phyloP scores from a whole-genome alignment of 2,329 filamentous ascomycete species.

The Diaporthe sp. region DNA sequence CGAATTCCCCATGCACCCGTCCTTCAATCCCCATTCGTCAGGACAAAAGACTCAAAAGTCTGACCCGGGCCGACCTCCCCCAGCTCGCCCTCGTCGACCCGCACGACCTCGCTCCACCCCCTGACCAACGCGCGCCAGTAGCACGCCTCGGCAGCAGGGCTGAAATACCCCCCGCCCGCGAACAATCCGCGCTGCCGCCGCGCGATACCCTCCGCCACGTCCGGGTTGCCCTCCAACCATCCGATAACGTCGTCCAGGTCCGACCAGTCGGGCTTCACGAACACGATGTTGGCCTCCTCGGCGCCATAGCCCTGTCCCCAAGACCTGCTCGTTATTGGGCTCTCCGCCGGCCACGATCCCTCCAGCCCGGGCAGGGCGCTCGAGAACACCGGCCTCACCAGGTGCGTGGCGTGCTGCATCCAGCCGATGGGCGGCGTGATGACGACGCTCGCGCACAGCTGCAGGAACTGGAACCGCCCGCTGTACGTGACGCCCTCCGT shows the following conservation, averaged over 20 bases:
- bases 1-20: background rate
- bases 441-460: constrained; percentile 59
- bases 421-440: constrained; percentile 59
- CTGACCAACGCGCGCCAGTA: constrained; percentile 62
- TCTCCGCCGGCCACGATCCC: constrained; percentile 33
- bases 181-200: constrained; percentile 56
- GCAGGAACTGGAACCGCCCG: constrained; percentile 62
- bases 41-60: constrained; percentile 53
- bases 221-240: constrained; percentile 57
- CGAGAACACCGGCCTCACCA: constrained; percentile 57
- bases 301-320: constrained; percentile 52
- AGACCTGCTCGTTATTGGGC: constrained; percentile 40
- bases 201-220: constrained; percentile 58
- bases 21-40: constrained; percentile 41
- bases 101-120: constrained; percentile 57
- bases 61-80: constrained; percentile 45
- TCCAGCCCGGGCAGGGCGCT: constrained; percentile 37
- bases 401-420: constrained; percentile 61
- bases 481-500: constrained; percentile 66
- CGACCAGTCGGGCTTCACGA: constrained; percentile 61
- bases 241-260: constrained; percentile 57
- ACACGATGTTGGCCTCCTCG: constrained; percentile 58
- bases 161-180: constrained; percentile 56
- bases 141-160: constrained; percentile 61
- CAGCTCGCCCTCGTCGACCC: constrained; percentile 48